Conservation (phyloP, 208 protist genomes). For the Leishmania mexicana region DNA sequence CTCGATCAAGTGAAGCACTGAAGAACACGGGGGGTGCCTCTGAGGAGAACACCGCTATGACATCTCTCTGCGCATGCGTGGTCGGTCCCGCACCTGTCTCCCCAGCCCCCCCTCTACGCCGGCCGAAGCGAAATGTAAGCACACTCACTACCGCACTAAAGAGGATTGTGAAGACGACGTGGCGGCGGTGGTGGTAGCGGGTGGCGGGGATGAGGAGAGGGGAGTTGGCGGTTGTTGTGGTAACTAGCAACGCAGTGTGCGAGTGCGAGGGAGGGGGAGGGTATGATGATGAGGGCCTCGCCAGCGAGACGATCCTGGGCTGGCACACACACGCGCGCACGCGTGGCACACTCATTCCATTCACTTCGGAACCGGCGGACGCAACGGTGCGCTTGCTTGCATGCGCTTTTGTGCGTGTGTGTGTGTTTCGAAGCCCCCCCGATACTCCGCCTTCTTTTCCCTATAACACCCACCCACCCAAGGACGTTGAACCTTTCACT, state of each 20-base stretch:
- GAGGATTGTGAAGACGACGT: neutral
- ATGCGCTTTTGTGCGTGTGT: neutral
- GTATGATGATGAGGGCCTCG: neutral
- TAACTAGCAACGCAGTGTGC: neutral
- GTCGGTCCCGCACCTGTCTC: neutral
- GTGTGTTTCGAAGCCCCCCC: neutral
- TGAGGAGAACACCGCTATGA: neutral
- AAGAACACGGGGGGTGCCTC: neutral
- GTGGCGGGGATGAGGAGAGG: neutral
- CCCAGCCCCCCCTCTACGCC: neutral
- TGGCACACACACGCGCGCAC: neutral
- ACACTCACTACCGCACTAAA: neutral
- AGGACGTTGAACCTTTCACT: neutral
- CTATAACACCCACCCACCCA: neutral
- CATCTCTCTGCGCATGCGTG: neutral
- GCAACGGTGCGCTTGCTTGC: neutral
- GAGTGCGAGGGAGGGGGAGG: neutral
- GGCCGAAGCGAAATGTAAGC: neutral
- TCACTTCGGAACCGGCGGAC: neutral
- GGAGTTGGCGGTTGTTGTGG: neutral
- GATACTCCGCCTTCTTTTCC: neutral
- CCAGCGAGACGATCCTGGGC: too few relatives aligned
- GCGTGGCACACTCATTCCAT: neutral
- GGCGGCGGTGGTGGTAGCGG: neutral
- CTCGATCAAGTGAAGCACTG: slow-evolving; percentile 18